These are phyloP conservation scores for Endocalyx cinctus DNA, from an alignment of 2,329 filamentous ascomycete genomes.

Conservation along the genomic window DNA sequence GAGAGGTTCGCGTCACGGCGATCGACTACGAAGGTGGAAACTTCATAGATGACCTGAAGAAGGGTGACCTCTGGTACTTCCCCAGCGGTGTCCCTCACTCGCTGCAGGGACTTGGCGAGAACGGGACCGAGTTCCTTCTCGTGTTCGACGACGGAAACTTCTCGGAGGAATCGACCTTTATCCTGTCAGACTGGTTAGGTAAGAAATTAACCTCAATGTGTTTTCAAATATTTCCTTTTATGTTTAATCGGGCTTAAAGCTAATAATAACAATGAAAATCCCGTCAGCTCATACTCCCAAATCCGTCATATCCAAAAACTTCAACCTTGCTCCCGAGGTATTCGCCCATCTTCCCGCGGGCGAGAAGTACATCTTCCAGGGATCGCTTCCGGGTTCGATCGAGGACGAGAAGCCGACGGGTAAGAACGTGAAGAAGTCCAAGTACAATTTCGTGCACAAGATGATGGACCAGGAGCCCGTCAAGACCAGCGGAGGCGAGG, in stretches of 20 bases:
- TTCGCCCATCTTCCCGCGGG: slow-evolving; percentile 62
- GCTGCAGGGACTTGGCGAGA: slow-evolving; percentile 64
- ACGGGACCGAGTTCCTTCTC: slow-evolving; percentile 61
- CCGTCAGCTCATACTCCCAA: slow-evolving; percentile 67
- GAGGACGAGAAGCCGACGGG: slow-evolving; percentile 59
- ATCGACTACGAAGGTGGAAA: slow-evolving; percentile 71
- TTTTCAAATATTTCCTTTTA: not conserved
- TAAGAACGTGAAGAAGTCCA: slow-evolving; percentile 60
- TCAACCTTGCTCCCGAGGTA: slow-evolving; percentile 65
- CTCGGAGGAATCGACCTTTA: slow-evolving; percentile 63
- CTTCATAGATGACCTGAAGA: slow-evolving; percentile 71
- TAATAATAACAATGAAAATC: slow-evolving; percentile 14
- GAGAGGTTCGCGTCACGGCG: slow-evolving; percentile 65
- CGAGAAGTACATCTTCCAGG: slow-evolving; percentile 76
- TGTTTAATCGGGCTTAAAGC: too few relatives aligned
- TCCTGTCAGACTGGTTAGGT: slow-evolving; percentile 70
- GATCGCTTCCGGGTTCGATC: slow-evolving; percentile 59
- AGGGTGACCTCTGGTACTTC: slow-evolving; percentile 80
- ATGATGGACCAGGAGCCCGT: slow-evolving; percentile 67
- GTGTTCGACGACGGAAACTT: slow-evolving; percentile 42
- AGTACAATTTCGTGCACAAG: slow-evolving; percentile 64
- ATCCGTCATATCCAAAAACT: slow-evolving; percentile 69
- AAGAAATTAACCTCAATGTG: too few relatives aligned
- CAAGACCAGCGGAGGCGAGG: slow-evolving; percentile 62
- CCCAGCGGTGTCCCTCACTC: slow-evolving; percentile 74